phyloP scores from a whole-genome alignment of 768 basidiomycete species.

The Boletus subparvulus region DNA sequence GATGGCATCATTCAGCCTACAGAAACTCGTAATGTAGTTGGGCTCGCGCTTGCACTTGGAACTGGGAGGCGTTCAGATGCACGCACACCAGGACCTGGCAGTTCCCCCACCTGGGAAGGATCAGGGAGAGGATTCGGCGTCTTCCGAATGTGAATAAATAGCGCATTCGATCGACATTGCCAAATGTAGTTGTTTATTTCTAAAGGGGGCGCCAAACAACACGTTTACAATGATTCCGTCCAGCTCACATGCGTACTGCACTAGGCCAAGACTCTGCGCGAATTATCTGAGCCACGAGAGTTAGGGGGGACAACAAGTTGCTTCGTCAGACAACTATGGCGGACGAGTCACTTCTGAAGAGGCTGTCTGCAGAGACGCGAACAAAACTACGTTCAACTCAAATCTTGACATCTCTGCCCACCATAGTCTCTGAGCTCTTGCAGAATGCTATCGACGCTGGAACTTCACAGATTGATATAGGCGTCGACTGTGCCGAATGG shows the following conservation, averaged over 20 bases:
- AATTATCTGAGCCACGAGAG: background rate
- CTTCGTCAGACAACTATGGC: conserved; percentile 13
- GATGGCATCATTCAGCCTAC: conserved; percentile 88
- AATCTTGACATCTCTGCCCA: conserved; percentile 78
- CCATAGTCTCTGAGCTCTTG: conserved; percentile 79
- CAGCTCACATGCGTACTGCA: background rate
- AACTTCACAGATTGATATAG: conserved; percentile 65
- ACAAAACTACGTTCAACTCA: conserved; percentile 77
- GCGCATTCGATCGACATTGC: conserved; percentile 21
- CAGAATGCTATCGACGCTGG: conserved; percentile 90
- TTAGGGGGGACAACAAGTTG: background rate
- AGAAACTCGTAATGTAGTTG: conserved; percentile 86
- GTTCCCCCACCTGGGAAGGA: conserved; percentile 62
- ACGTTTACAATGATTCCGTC: background rate
- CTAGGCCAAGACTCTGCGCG: background rate
- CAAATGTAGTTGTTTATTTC: conserved; percentile 29
- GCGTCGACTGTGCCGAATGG: conserved; percentile 77
- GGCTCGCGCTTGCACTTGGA: conserved; percentile 83
- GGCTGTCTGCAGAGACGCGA: conserved; percentile 62
- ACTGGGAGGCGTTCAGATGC: conserved; percentile 40
- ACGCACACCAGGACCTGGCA: conserved; percentile 3
- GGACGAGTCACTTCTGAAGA: conserved; percentile 23
- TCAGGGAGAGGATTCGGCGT: conserved; percentile 76
- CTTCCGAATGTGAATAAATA: conserved; percentile 72
- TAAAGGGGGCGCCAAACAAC: conserved; percentile 25